Percentiles rank a stretch among this genome's conserved stretches.
Conservation (phyloP, 176 grass and related monocot genomes). For the Coix lacrymajobi region DNA sequence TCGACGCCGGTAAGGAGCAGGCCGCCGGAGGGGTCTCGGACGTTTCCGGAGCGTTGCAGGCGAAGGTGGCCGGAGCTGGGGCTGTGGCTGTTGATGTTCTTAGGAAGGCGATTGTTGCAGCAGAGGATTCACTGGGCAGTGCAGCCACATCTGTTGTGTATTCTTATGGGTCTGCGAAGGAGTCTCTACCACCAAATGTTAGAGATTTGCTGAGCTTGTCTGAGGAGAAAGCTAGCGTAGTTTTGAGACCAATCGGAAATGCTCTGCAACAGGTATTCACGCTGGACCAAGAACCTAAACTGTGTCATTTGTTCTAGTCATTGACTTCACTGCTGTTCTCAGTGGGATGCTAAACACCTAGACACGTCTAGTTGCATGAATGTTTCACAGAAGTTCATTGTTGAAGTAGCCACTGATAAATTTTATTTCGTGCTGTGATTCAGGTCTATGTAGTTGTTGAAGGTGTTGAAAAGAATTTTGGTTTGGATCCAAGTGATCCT, state of each 20-base stretch:
- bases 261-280: constrained; percentile 75
- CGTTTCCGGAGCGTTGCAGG: constrained; percentile 49
- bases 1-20: constrained; percentile 58
- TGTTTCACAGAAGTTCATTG: neutral
- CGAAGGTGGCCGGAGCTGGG: constrained; percentile 49
- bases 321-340: neutral
- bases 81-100: constrained; percentile 47
- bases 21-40: constrained; percentile 30
- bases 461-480: constrained; percentile 83
- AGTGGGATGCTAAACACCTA: neutral
- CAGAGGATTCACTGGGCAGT: constrained; percentile 70
- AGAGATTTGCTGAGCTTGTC: constrained; percentile 63
- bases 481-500: constrained; percentile 89
- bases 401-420: neutral
- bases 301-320: neutral
- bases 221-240: constrained; percentile 68
- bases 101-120: constrained; percentile 47
- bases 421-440: constrained; percentile 9
- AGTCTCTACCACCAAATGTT: constrained; percentile 64
- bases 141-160: constrained; percentile 47
- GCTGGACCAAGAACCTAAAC: neutral
- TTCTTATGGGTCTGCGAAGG: constrained; percentile 79
- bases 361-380: neutral
- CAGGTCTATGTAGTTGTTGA: constrained; percentile 62
- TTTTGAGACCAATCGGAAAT: constrained; percentile 55